phyloP scores from a whole-genome alignment of 495 filamentous ascomycete genomes.

The Cryomyces minteri region DNA sequence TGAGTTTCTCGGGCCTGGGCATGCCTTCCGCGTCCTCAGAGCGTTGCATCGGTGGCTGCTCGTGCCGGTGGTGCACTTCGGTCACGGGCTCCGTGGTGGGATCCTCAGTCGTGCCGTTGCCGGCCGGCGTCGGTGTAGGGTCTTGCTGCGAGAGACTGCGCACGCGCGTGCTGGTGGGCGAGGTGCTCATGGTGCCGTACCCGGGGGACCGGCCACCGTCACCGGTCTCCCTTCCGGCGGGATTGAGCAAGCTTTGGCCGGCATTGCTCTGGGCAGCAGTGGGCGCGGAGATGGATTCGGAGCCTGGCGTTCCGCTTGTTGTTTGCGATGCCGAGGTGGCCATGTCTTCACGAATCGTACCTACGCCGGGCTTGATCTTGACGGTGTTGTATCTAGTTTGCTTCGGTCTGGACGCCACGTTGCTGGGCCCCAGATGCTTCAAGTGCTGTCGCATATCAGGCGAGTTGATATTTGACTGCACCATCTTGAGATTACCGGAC shows the following conservation, averaged over 20 bases:
- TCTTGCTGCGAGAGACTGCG: not conserved
- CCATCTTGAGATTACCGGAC: conserved; percentile 2
- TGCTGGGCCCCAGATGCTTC: conserved; percentile 82
- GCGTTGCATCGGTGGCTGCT: not conserved
- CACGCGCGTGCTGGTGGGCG: not conserved
- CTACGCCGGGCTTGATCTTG: conserved; percentile 62
- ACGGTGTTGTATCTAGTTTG: conserved; percentile 72
- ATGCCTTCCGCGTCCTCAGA: not conserved
- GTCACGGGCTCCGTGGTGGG: not conserved
- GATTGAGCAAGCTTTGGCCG: conserved; percentile 30
- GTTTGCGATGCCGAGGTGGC: conserved; percentile 5
- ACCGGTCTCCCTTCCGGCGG: conserved; percentile 35
- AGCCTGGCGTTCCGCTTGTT: conserved; percentile 10
- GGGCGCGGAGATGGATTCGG: not conserved
- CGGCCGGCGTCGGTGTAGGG: not conserved
- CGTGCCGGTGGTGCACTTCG: not conserved
- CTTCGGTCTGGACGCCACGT: conserved; percentile 67
- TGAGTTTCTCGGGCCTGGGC: not conserved
- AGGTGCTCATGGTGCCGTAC: conserved; percentile 38
- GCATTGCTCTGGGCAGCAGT: conserved; percentile 14
- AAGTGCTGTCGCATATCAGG: conserved; percentile 65
- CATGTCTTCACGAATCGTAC: conserved; percentile 8
- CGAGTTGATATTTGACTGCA: conserved; percentile 15
- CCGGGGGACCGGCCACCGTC: conserved; percentile 48
- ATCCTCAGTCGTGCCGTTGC: not conserved